phyloP scores from a whole-genome alignment of 2,329 filamentous ascomycete species.

The Sarocladium strictum region DNA sequence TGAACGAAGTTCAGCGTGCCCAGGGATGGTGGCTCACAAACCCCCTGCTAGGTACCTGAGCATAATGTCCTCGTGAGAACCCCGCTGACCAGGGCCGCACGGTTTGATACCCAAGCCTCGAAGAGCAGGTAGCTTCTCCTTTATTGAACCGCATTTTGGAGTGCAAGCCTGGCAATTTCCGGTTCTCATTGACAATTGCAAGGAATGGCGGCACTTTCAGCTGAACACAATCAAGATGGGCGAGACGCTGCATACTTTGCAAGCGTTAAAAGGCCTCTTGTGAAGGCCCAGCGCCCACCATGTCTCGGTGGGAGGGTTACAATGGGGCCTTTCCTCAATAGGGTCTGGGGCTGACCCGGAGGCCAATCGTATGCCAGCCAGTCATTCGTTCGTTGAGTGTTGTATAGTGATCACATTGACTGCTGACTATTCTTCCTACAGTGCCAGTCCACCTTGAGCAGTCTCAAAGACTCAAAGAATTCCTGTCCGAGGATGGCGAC shows the following conservation, averaged over 20 bases:
- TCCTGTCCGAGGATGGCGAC: too few species aligned
- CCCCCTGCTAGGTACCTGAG: neutral
- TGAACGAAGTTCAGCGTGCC: neutral
- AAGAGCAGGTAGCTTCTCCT: neutral
- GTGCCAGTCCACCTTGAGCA: too few species aligned
- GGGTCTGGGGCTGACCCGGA: neutral
- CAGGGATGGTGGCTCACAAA: neutral
- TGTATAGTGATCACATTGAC: neutral
- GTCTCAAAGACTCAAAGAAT: too few species aligned
- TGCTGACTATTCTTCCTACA: too few species aligned
- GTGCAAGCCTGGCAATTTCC: neutral
- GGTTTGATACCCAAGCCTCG: neutral
- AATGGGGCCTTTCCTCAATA: neutral
- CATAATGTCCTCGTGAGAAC: neutral
- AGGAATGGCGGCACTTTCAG: neutral
- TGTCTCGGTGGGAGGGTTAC: conserved; percentile 1
- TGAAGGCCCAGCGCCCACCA: neutral
- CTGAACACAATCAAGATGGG: neutral
- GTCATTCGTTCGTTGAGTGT: neutral
- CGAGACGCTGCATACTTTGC: neutral
- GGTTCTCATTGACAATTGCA: neutral
- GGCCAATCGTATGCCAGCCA: neutral
- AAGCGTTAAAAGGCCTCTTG: neutral
- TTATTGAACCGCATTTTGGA: neutral
- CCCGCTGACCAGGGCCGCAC: neutral